A percentile compares a stretch with the other conserved stretches of the same genome.
phyloP scores from a whole-genome alignment of 139 green algal genomes.

The Tetraselmis striata region DNA sequence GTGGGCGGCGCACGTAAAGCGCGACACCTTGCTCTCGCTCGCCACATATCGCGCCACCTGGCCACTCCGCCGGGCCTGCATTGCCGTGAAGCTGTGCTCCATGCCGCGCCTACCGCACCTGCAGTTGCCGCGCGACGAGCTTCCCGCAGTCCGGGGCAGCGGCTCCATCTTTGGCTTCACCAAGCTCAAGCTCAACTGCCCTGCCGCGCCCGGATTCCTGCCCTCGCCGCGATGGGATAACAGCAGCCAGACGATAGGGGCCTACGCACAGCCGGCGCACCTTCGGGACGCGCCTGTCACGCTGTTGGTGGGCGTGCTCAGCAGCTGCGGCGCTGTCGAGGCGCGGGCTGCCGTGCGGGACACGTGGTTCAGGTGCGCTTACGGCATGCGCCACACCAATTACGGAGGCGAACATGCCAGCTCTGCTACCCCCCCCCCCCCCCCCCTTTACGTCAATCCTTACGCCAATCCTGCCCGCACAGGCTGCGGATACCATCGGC shows the following conservation, averaged over 20 bases:
- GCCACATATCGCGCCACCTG: neutral
- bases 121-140: neutral
- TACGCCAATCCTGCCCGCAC: too few relatives aligned
- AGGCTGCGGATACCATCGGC: neutral
- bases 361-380: neutral
- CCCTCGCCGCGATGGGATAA: neutral
- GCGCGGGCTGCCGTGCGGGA: neutral
- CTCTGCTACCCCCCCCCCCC: too few relatives aligned
- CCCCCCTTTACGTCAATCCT: too few relatives aligned
- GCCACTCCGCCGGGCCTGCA: neutral
- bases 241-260: neutral
- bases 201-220: neutral
- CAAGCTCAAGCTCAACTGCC: neutral
- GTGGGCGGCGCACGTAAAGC: neutral
- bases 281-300: neutral
- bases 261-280: neutral
- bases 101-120: too few relatives aligned
- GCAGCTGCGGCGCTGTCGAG: neutral
- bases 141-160: neutral
- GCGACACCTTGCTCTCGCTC: neutral
- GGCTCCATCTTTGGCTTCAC: neutral
- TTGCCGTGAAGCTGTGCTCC: neutral
- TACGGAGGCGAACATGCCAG: too few relatives aligned
- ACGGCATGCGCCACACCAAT: too few relatives aligned
- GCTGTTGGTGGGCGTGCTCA: neutral